Percentiles rank a stretch among this genome's conserved stretches.
These are phyloP conservation scores for Solanum etuberosum DNA, from an alignment of 257 asterid genomes.

Conservation along the genomic window DNA sequence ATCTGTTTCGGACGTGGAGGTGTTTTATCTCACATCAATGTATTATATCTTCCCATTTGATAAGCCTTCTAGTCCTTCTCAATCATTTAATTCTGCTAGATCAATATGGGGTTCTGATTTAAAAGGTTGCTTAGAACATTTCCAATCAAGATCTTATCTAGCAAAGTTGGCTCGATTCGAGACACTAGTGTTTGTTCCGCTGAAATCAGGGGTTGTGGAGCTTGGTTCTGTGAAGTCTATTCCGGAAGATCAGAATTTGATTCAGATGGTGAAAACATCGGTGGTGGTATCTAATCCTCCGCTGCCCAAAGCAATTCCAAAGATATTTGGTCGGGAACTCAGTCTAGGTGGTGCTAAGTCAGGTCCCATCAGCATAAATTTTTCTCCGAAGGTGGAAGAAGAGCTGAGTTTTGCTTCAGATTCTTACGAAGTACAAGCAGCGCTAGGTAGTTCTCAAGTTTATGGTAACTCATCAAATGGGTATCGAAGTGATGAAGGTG, in stretches of 20 bases:
- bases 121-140: constrained; percentile 46
- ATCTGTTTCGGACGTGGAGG: constrained; percentile 52
- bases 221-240: constrained; percentile 56
- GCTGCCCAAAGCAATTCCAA: constrained; percentile 42
- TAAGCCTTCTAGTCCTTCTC: constrained; percentile 87
- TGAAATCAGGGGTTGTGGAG: constrained; percentile 85
- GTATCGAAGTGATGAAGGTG: constrained; percentile 39
- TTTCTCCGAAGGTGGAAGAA: constrained; percentile 54
- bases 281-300: constrained; percentile 33
- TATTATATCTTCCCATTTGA: constrained; percentile 83
- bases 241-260: constrained; percentile 43
- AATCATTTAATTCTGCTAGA: constrained; percentile 81
- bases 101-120: constrained; percentile 64
- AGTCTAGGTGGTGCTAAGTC: constrained; percentile 57
- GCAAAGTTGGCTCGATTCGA: constrained; percentile 51
- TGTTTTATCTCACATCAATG: constrained; percentile 86
- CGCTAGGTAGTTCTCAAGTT: constrained; percentile 28
- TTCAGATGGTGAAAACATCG: constrained; percentile 48
- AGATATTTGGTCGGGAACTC: constrained; percentile 68
- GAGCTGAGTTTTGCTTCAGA: constrained; percentile 40
- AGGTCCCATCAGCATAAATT: constrained; percentile 67
- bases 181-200: constrained; percentile 58
- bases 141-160: constrained; percentile 62
- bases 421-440: constrained; percentile 37
- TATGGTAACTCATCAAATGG: constrained; percentile 58